Percentiles rank a stretch among this genome's conserved stretches.
These are phyloP conservation scores for Homolaphlyctis polyrhiza DNA, from an alignment of 371 early-diverging fungal genomes.

Conservation along the genomic window DNA sequence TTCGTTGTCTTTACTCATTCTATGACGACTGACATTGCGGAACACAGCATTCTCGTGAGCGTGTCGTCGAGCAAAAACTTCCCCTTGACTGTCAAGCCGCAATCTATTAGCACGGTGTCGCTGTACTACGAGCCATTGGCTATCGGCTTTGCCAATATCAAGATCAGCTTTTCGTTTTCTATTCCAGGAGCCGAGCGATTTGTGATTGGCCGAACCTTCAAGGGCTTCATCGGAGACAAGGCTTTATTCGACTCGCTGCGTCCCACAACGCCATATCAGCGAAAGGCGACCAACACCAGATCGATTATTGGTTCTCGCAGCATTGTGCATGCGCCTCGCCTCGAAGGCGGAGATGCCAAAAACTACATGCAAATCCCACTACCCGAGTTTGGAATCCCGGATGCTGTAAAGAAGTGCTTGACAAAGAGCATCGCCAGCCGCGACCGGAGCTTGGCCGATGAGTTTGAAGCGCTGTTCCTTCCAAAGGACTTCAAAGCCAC, in stretches of 20 bases:
- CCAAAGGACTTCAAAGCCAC: background rate
- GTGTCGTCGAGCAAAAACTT: background rate
- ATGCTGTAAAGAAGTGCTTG: no score
- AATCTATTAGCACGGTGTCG: background rate
- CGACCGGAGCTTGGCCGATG: no score
- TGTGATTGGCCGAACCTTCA: background rate
- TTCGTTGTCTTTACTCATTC: no score
- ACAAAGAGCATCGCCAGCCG: no score
- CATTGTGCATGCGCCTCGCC: background rate
- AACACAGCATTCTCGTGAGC: no score
- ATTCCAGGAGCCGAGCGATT: background rate
- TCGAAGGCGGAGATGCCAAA: no score
- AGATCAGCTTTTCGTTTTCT: background rate
- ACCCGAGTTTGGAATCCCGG: no score
- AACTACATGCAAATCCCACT: no score
- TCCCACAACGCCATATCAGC: background rate
- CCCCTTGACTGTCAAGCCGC: background rate
- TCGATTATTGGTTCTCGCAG: background rate
- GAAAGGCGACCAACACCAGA: background rate
- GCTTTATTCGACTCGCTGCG: background rate
- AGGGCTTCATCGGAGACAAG: background rate
- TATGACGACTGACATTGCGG: no score
- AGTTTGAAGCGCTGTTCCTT: background rate
- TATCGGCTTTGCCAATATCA: background rate
- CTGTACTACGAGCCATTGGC: background rate